Base-by-base conservation (phyloP, 2,329 filamentous ascomycete genomes). In the Corynespora cassiicola region DNA sequence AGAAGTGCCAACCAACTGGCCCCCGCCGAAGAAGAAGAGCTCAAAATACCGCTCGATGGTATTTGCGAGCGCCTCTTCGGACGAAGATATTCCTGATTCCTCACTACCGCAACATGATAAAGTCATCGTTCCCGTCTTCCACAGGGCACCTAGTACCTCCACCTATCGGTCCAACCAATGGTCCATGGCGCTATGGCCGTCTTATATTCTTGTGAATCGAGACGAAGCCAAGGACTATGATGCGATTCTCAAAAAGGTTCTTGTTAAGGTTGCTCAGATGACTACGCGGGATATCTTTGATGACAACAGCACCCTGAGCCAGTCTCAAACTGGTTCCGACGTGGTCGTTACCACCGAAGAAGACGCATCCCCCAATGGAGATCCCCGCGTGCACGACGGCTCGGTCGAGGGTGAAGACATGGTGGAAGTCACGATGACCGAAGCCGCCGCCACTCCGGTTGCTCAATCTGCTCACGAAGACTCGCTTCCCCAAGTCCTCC, bases 371-470 rank as follows among this genome's bases (percentile, higher is more conserved):
- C 86, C 83, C 4, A 84, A 84, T 4, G 81, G 79, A 7, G 87
- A 87, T 50, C 76, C 80, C 15, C 87, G 86, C 59, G 78, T 96
- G 30, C 81, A 86, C 41, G 86, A 89, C 28, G 80, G 82, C 18
- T 96, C 91, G 3, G 80, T 95, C 2, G 86, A 91, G 63, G 88
- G 90, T 7, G 92, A 96, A 65, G 91, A 96, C 45, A 82, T 96
- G 58, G 88, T 97, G 5, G 88, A 96, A 61, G 85, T 99, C 11
- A 88, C 87, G 1, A 91, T 96, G 85, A 84, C 83, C 36, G 86
- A 90, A 54, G 72, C 74, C 2, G 61, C 61, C 11, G 73, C 77
- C 40, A 50, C 53, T 4, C 36, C 48, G 14, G 21, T 43, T 15
- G 41, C 49, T 16, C 63, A 65, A 7, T 58, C 61, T 40, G 47